These are phyloP conservation scores for Rhodotorula sp. DNA, from an alignment of 1,284 basidiomycete species.

Conservation along the genomic window DNA sequence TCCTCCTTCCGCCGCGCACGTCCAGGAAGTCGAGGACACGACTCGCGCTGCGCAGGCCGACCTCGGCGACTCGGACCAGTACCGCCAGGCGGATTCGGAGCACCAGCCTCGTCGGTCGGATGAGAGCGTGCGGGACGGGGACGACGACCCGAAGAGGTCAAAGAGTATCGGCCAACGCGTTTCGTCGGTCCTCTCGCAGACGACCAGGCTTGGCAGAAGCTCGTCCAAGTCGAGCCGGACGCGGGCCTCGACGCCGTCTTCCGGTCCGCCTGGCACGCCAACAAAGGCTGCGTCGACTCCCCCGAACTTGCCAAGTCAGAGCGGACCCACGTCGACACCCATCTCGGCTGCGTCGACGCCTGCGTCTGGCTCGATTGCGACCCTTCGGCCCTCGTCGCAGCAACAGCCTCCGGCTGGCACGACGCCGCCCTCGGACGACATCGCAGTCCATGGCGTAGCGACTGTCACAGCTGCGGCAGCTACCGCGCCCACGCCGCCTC, in stretches of 20 bases:
- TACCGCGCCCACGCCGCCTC: background rate
- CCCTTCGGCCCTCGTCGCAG: constrained; percentile 1
- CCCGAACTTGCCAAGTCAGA: background rate
- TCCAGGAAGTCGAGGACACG: constrained; percentile 61
- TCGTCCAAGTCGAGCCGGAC: background rate
- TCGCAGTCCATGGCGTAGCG: background rate
- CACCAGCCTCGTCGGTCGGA: background rate
- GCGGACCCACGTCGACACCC: background rate
- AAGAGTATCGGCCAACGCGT: background rate
- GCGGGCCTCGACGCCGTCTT: too few species aligned
- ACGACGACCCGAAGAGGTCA: background rate
- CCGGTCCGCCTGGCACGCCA: background rate
- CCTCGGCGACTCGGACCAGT: constrained; percentile 49
- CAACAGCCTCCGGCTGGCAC: background rate
- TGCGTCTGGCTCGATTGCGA: constrained; percentile 7
- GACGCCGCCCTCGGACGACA: background rate
- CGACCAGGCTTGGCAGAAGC: background rate
- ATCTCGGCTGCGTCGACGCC: background rate
- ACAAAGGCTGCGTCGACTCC: background rate
- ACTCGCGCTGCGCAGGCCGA: constrained; percentile 54
- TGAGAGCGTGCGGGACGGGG: background rate
- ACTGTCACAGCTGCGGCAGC: background rate
- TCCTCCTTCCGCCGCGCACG: constrained; percentile 37
- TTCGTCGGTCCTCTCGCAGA: background rate
- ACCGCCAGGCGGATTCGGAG: constrained; percentile 8